Evolutionary conservation across 805 yeast genomes (phyloP), one percentile per base, ranked within the genome.

Genomic region (Wickerhamomyces chaumierensis): DNA sequence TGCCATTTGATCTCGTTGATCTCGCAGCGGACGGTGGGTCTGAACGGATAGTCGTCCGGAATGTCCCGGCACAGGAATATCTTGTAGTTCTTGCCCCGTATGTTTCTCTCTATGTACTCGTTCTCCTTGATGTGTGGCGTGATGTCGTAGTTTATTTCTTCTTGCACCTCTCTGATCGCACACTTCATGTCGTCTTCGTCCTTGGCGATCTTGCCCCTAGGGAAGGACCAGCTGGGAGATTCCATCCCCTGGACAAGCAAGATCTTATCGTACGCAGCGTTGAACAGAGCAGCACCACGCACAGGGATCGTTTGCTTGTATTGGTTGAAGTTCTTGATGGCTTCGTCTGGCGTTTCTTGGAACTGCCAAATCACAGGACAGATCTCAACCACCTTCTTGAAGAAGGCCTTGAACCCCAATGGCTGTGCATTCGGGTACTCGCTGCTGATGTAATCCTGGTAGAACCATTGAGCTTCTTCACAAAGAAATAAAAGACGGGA

Each of bases 381-480:
- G 42, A 75, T 66, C 44, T 75, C 75, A 45, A 81, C 66, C 28
- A 92, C 62, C 44, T 66, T 68, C 35, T 79, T 71, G 0, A 88
- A 78, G 56, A 92, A 88, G 8, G 70, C 61, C 56, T 81, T 81
- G 73, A 87, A 77, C 52, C 79, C 81, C 66, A 88, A 62, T 2
- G 73, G 55, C 2, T 96, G 97, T 42, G 90, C 66, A 25, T 68
- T 58, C 3, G 92, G 88, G 56, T 86, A 81, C 49, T 79, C 61
- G 28, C 71, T 72, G 28, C 88, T 71, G 12, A 81, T 68, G 51
- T 81, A 88, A 60, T 92, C 99, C 36, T 81, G 72, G 60, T 88
- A 92, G 55, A 83, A 92, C 98, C 98, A 92, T 49, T 87, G 96
- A 2, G 98, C 98, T 59, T 92, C 97, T 65, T 92, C 99, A 33